These are phyloP conservation scores for Penicillium sumatraense DNA, from an alignment of 2,329 filamentous ascomycete genomes.

Conservation along the genomic window DNA sequence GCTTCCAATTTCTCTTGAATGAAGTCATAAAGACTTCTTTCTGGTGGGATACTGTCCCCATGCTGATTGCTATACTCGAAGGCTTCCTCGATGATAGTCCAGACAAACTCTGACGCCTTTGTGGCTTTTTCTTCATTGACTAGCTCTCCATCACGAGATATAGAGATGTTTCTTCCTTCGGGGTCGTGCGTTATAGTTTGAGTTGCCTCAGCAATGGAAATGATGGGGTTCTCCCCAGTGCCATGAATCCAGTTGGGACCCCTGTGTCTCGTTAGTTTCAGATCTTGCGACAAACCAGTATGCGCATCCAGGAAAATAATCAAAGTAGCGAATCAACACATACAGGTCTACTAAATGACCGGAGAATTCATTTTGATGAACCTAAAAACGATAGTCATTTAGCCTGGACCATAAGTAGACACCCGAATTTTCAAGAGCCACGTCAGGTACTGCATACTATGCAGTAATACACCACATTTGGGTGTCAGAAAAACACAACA, in stretches of 20 bases:
- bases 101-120: slow-evolving; percentile 53
- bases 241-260: slow-evolving; percentile 71
- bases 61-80: slow-evolving; percentile 63
- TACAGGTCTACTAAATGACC: slow-evolving; percentile 63
- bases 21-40: slow-evolving; percentile 62
- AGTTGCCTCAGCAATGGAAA: slow-evolving; percentile 59
- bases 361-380: slow-evolving; percentile 54
- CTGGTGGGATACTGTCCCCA: slow-evolving; percentile 54
- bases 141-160: slow-evolving; percentile 52
- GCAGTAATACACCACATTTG: not conserved
- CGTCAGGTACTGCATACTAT: not conserved
- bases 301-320: not conserved
- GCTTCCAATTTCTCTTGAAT: slow-evolving; percentile 56
- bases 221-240: slow-evolving; percentile 63
- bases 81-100: slow-evolving; percentile 62
- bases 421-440: not conserved
- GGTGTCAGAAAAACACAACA: too few relatives aligned
- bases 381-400: slow-evolving; percentile 34
- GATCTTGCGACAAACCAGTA: not conserved
- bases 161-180: slow-evolving; percentile 56
- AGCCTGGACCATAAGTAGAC: not conserved
- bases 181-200: slow-evolving; percentile 56
- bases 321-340: slow-evolving; percentile 26
- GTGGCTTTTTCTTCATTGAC: slow-evolving; percentile 40
- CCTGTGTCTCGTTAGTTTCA: slow-evolving; percentile 38